Conservation (phyloP, 108 stramenopile species). For the Conticribra weissflogii region DNA sequence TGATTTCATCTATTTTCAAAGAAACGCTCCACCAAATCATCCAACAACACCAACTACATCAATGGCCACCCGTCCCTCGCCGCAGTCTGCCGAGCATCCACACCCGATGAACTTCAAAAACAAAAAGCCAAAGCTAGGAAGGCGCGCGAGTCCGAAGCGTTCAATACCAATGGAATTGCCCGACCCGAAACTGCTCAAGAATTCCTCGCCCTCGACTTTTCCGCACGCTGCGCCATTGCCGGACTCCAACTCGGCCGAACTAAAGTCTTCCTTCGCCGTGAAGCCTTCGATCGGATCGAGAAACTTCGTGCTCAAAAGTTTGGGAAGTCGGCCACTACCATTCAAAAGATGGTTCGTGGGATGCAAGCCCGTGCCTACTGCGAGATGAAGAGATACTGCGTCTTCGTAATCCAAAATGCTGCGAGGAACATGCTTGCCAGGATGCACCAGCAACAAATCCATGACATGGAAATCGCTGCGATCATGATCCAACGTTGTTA, state of each 20-base stretch:
- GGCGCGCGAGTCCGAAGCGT: conserved; percentile 29
- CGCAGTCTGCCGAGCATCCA: conserved; percentile 72
- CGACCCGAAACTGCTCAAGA: conserved; percentile 68
- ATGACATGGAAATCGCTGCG: conserved; percentile 40
- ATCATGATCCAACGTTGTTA: conserved; percentile 60
- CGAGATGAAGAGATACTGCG: conserved; percentile 52
- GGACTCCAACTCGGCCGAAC: conserved; percentile 89
- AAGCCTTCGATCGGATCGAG: conserved; percentile 90
- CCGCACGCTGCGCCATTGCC: conserved; percentile 78
- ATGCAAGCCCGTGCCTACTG: conserved; percentile 56
- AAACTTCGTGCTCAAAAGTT: conserved; percentile 70
- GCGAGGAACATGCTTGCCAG: conserved; percentile 43
- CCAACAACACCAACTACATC: conserved; percentile 21
- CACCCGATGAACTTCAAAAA: conserved; percentile 56
- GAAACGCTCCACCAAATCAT: conserved; percentile 17
- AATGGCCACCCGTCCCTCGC: conserved; percentile 62
- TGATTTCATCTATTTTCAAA: not conserved
- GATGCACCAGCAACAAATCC: conserved; percentile 7
- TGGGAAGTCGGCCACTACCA: conserved; percentile 59
- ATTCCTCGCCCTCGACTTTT: conserved; percentile 77
- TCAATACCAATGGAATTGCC: conserved; percentile 48
- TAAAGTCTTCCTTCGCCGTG: conserved; percentile 89
- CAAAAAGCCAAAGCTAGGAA: conserved; percentile 38
- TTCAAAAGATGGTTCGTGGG: conserved; percentile 78
- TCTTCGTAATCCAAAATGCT: conserved; percentile 64